Percentiles rank a stretch among this genome's conserved stretches.
phyloP scores from a whole-genome alignment of 331 rosid species.

The Stylosanthes scabra region DNA sequence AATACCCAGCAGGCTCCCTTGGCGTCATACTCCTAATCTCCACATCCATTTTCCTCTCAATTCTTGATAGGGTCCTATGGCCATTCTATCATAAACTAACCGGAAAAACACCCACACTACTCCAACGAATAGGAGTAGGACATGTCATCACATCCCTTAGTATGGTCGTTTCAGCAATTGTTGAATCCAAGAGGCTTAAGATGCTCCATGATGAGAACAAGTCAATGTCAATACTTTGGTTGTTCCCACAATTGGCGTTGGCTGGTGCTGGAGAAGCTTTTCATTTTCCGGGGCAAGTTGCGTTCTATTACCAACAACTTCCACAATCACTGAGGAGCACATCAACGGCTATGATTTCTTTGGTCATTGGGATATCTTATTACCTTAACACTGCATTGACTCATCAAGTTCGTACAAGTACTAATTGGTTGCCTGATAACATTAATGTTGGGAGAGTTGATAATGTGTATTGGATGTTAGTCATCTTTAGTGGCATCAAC shows the following conservation, averaged over 20 bases:
- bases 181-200: slow-evolving; percentile 64
- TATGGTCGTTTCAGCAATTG: slow-evolving; percentile 57
- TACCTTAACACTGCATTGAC: slow-evolving; percentile 50
- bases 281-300: slow-evolving; percentile 70
- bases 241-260: slow-evolving; percentile 58
- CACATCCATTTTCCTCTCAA: slow-evolving; percentile 45
- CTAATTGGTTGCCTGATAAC: slow-evolving; percentile 65
- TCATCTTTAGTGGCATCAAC: slow-evolving; percentile 47
- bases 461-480: slow-evolving; percentile 63
- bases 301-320: slow-evolving; percentile 68
- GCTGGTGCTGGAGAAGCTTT: slow-evolving; percentile 74
- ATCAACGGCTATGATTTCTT: slow-evolving; percentile 58
- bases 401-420: slow-evolving; percentile 45
- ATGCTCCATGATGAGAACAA: slow-evolving; percentile 18
- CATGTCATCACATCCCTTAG: slow-evolving; percentile 48
- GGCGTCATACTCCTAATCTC: slow-evolving; percentile 41
- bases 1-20: slow-evolving; percentile 60
- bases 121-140: slow-evolving; percentile 59
- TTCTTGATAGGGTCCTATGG: slow-evolving; percentile 49
- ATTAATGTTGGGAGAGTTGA: slow-evolving; percentile 58
- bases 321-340: slow-evolving; percentile 56
- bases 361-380: slow-evolving; percentile 47
- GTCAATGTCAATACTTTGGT: slow-evolving; percentile 59
- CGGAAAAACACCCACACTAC: slow-evolving; percentile 40
- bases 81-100: slow-evolving; percentile 53